Base-by-base conservation (phyloP, 2,329 filamentous ascomycete species). In the Aspergillus nomiae region DNA sequence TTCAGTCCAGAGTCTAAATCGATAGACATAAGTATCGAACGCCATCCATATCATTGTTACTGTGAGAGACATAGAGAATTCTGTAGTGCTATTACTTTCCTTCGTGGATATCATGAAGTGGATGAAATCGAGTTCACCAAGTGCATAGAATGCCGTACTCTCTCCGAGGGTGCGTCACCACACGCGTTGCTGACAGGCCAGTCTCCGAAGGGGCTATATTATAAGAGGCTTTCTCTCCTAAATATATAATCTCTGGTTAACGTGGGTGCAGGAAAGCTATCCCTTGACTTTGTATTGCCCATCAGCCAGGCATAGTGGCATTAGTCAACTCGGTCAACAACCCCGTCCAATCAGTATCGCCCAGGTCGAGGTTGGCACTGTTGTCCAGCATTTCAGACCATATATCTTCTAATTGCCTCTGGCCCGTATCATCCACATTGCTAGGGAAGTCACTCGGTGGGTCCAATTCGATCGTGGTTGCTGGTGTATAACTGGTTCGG, bases 331-430 rank as follows among this genome's bases (percentile, higher is more conserved):
- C 73, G 3, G 69, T 70, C 34, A 76, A 65, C 38, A 77, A 53
- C 10, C 69, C 69, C 19, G 68, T 73, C 75, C 74, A 77, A 36
- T 75, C 74, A 1, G 73, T 67, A 3, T 67, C 67, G 10, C 63
- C 69, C 26, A 72, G 53, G 2, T 61, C 64, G 21, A 72, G 34
- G 45, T 70, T 64, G 10, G 65, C 68, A 6, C 73, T 67, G n/a
- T 60, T 69, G 2, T 77, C 70, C 24, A 77, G 61, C 61, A 76
- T 67, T 30, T 76, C 73, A 3, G 67, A 63, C 74, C 74, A 77
- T 28, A 75, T 63, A 36, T 74, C 75, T 45, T 77, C 75, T 2
- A 76, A 55, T 12, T 69, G 69, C 3, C 57, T 56, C 6, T 63
- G 57, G 34, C 51, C 21, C 4, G 36, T 32, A 46, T 53, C 48